Conservation (phyloP, 2,329 filamentous ascomycete genomes). For the Pseudogymnoascus sp. region DNA sequence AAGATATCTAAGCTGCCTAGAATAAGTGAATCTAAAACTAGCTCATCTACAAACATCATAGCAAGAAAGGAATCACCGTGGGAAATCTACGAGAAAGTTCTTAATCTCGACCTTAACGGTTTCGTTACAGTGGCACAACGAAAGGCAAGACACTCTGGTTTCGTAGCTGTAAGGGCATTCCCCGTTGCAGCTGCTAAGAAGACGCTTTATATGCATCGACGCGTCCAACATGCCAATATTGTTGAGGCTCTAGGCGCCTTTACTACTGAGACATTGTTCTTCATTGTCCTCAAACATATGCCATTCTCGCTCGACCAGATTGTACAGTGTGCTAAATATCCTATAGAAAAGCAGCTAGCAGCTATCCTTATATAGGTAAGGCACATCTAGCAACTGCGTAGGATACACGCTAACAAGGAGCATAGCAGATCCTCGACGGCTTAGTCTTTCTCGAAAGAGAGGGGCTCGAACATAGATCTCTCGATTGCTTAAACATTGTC, state of each 20-base stretch:
- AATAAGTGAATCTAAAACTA: background rate
- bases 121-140: constrained; percentile 13
- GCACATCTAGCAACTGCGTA: background rate
- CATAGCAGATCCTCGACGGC: constrained; percentile 7
- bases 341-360: background rate
- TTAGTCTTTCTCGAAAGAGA: background rate
- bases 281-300: constrained; percentile 1
- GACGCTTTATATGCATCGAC: constrained; percentile 13
- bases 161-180: constrained; percentile 19
- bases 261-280: background rate
- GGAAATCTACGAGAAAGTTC: constrained; percentile 16
- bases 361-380: constrained; percentile 8
- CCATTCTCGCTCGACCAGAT: background rate
- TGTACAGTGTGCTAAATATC: background rate
- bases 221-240: constrained; percentile 16
- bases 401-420: background rate
- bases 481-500: background rate
- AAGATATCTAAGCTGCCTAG: background rate
- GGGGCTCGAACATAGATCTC: background rate
- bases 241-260: constrained; percentile 18
- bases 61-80: constrained; percentile 9
- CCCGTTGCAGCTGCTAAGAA: constrained; percentile 11
- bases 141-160: constrained; percentile 10
- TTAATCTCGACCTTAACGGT: constrained; percentile 13
- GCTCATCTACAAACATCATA: background rate